Evolutionary conservation across 805 yeast genomes (phyloP), one percentile per base, ranked within the genome.

Genomic region (Blastobotrys parvus): DNA sequence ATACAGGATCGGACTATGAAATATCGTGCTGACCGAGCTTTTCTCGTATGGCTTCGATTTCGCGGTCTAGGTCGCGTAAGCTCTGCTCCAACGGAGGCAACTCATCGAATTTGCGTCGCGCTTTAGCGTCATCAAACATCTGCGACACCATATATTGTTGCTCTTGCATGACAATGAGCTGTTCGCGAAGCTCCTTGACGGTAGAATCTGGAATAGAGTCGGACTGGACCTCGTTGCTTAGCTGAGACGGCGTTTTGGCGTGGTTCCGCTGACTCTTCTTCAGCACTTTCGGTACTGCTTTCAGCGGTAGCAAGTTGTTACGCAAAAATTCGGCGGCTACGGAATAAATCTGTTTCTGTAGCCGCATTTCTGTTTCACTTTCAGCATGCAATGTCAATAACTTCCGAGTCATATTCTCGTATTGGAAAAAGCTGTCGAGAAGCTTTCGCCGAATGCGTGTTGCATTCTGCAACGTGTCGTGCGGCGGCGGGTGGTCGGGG

Each of bases 101-200:
- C 57, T 85, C 95, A 45, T 88, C 96, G 55, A 86, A 85, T 49
- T 77, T 75, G 35, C 97, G 64, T 41, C 74, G 77, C 50, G 70
- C 71, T 46, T 80, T 83, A 30, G 80, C 76, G 11, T 71, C 76
- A 2, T 70, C 68, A 21, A 84, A 72, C 74, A 81, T 75, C 13
- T 76, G 70, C 45, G 77, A 75, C 2, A 90, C 78, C 47, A 90
- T 61, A 51, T 75, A 89, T 52, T 71, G 70, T 55, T 89, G 97
- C 57, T 89, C 97, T 47, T 81, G 81, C 56, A 87, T 63, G 8
- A 90, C 96, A 82, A 89, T 83, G 45, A 89, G 63, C 50, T 82
- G 80, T 51, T 87, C 90, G 21, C 70, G 62, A 39, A 70, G 70
- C 35, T 88, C 69, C 27, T 32, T 30, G 15, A 22, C 35, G 25